phyloP scores from a whole-genome alignment of 805 yeast species.

The Candida arabinofermentans region DNA sequence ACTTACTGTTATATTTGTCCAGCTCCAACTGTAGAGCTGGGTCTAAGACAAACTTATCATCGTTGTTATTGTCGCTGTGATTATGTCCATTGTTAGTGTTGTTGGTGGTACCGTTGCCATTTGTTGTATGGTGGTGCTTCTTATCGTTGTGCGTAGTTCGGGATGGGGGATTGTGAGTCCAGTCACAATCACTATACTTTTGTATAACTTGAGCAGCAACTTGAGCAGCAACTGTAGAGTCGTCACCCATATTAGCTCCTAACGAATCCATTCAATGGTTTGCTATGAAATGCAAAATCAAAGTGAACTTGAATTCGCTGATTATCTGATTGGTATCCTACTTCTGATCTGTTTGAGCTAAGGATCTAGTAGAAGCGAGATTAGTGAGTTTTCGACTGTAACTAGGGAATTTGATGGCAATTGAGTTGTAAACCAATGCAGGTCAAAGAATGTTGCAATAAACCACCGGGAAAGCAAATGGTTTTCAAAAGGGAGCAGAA shows the following conservation, averaged over 20 bases:
- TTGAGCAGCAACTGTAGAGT: slow-evolving; percentile 14
- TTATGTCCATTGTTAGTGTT: not conserved
- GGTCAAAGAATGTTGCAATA: too few relatives aligned
- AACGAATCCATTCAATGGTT: slow-evolving; percentile 19
- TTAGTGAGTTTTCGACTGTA: too few relatives aligned
- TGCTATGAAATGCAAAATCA: too few relatives aligned
- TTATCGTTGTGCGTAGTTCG: not conserved
- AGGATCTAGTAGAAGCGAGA: too few relatives aligned
- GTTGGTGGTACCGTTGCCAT: not conserved
- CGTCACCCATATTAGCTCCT: slow-evolving; percentile 14
- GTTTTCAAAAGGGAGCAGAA: not conserved
- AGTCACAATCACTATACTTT: slow-evolving; percentile 6
- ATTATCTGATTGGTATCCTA: too few relatives aligned
- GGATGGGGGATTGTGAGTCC: slow-evolving; percentile 2
- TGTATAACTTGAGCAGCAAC: slow-evolving; percentile 19
- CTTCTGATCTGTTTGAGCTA: not conserved
- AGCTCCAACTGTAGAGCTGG: slow-evolving; percentile 24
- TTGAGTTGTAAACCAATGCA: too few relatives aligned
- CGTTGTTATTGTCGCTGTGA: slow-evolving; percentile 1
- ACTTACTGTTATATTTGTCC: slow-evolving; percentile 8
- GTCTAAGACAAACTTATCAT: slow-evolving; percentile 21
- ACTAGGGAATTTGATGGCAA: too few relatives aligned
- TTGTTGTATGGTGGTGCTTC: not conserved
- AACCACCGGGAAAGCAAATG: not conserved
- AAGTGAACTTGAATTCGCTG: too few relatives aligned